phyloP scores from a whole-genome alignment of 2,329 filamentous ascomycete species.

The Gliomastix tumulicola region DNA sequence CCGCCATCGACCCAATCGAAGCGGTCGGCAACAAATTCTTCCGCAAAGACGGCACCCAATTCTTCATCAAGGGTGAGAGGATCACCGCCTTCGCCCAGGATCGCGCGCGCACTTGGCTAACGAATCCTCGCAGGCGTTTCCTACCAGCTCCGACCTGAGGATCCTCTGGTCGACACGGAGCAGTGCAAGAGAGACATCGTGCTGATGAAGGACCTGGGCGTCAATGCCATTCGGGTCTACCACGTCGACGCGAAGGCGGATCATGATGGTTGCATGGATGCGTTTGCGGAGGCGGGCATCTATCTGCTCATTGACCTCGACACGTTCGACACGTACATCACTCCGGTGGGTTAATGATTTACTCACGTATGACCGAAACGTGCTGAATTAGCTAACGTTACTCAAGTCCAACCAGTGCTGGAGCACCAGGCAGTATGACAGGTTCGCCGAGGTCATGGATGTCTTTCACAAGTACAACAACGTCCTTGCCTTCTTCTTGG shows the following conservation, averaged over 20 bases:
- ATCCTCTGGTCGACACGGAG: conserved; percentile 67
- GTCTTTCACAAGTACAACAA: conserved; percentile 73
- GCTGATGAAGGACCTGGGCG: conserved; percentile 73
- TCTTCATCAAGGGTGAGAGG: conserved; percentile 75
- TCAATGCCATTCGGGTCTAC: conserved; percentile 83
- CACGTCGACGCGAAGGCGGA: conserved; percentile 68
- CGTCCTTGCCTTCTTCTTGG: conserved; percentile 76
- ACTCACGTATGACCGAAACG: too few species aligned
- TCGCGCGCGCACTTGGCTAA: background rate
- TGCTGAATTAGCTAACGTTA: conserved; percentile 9
- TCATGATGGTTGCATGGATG: conserved; percentile 75
- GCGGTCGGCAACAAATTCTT: conserved; percentile 79
- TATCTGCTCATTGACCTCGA: conserved; percentile 82
- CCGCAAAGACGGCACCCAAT: conserved; percentile 71
- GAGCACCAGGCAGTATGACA: conserved; percentile 64
- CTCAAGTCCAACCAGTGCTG: conserved; percentile 54
- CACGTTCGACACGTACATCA: conserved; percentile 63
- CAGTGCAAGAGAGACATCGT: conserved; percentile 72
- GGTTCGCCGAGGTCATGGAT: conserved; percentile 68
- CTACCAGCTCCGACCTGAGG: conserved; percentile 57
- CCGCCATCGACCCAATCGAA: conserved; percentile 40
- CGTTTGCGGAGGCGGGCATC: conserved; percentile 73
- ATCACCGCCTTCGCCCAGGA: background rate
- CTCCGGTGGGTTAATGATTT: conserved; percentile 41
- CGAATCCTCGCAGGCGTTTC: conserved; percentile 52